phyloP scores from a whole-genome alignment of 1,284 basidiomycete genomes.

The Grifola frondosa region DNA sequence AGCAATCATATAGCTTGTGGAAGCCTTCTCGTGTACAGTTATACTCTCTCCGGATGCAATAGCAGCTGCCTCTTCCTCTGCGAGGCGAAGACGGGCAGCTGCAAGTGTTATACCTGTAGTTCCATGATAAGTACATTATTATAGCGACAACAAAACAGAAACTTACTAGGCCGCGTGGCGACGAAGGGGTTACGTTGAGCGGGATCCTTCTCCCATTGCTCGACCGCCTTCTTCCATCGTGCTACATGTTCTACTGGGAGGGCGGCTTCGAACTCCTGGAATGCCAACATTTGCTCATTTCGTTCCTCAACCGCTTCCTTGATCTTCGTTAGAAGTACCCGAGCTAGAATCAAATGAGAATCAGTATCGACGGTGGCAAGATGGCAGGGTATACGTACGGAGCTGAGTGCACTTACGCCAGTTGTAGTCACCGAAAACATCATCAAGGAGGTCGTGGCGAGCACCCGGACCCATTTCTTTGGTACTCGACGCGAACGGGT shows the following conservation, averaged over 20 bases:
- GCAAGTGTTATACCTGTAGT: slow-evolving; percentile 11
- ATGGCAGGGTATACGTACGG: neutral
- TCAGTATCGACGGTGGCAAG: too few relatives aligned
- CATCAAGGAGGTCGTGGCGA: slow-evolving; percentile 7
- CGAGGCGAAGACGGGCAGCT: slow-evolving; percentile 11
- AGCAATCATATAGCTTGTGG: slow-evolving; percentile 8
- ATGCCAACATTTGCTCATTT: neutral
- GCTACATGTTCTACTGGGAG: too few relatives aligned
- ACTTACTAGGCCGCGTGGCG: too few relatives aligned
- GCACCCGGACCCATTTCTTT: slow-evolving; percentile 11
- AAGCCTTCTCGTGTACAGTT: slow-evolving; percentile 3
- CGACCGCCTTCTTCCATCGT: neutral
- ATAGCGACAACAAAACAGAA: too few relatives aligned
- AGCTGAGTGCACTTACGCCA: slow-evolving; percentile 4
- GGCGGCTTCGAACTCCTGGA: neutral
- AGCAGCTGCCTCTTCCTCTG: slow-evolving; percentile 10
- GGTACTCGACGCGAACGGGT: slow-evolving; percentile 2
- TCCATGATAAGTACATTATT: too few relatives aligned
- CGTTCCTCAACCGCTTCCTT: slow-evolving; percentile 6
- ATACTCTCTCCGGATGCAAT: neutral
- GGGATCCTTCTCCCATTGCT: neutral
- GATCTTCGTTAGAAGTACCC: too few relatives aligned
- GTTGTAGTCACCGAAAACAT: slow-evolving; percentile 4
- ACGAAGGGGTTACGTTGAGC: neutral
- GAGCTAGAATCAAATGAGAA: too few relatives aligned